A percentile compares a stretch with the other conserved stretches of the same genome.
These are phyloP conservation scores for Myxozyma melibiosi DNA, from an alignment of 805 yeast genomes.

Conservation along the genomic window DNA sequence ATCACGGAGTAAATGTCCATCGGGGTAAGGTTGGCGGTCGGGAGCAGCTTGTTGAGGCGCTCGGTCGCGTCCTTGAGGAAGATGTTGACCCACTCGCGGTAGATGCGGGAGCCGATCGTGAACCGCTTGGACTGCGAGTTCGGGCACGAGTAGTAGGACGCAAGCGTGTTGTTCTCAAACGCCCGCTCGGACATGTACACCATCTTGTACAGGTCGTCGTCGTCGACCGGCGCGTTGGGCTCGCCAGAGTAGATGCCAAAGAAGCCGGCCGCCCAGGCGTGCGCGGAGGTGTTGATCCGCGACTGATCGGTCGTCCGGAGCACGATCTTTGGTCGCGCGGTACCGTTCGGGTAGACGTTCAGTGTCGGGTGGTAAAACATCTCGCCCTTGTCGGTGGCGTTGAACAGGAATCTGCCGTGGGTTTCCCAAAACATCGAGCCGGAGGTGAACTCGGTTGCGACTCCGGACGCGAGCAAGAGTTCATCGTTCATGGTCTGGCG, in stretches of 20 bases:
- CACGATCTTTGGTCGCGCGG: constrained; percentile 41
- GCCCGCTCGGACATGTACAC: constrained; percentile 41
- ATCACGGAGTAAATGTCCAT: constrained; percentile 58
- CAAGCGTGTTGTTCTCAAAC: constrained; percentile 45
- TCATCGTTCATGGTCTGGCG: constrained; percentile 41
- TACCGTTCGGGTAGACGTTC: constrained; percentile 42
- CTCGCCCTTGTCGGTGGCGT: constrained; percentile 36
- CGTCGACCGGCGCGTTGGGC: constrained; percentile 35
- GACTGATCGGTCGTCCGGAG: constrained; percentile 46
- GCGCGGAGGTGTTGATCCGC: constrained; percentile 46
- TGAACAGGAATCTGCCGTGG: constrained; percentile 45
- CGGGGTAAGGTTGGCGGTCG: constrained; percentile 50
- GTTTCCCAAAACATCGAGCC: constrained; percentile 46
- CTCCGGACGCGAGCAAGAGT: constrained; percentile 44
- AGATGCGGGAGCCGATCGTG: constrained; percentile 37
- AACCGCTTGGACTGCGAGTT: constrained; percentile 39
- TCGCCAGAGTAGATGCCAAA: constrained; percentile 45
- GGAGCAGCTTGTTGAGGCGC: constrained; percentile 60
- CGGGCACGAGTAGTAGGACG: constrained; percentile 45
- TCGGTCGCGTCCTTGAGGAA: constrained; percentile 57
- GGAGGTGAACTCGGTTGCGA: constrained; percentile 44
- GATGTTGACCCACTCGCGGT: constrained; percentile 43
- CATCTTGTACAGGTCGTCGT: constrained; percentile 41
- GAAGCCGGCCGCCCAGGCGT: constrained; percentile 50
- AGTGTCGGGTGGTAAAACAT: constrained; percentile 38